Evolutionary conservation across 129 eudicot genomes (phyloP).

Genomic region (Solidago caesia): DNA sequence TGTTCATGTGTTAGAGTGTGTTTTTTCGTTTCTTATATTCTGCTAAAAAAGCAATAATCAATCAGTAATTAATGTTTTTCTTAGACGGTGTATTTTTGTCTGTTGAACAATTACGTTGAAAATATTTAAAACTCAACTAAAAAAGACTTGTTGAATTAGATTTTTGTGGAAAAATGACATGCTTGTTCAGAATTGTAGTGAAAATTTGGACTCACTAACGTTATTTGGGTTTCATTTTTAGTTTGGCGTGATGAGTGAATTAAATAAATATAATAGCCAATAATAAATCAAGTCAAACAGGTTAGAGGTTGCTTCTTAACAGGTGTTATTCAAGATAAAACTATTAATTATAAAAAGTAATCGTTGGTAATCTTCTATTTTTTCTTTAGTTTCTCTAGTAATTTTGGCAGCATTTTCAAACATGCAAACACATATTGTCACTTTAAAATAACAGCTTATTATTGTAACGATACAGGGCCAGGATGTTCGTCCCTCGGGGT

Average conservation of each 20-base stretch:
- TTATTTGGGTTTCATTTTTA: too few relatives aligned
- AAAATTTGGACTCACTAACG: background rate
- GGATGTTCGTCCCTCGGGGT: constrained; percentile 65
- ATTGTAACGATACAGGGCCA: constrained; percentile 39
- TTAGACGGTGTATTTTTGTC: background rate
- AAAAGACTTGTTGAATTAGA: background rate
- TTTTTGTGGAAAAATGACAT: background rate
- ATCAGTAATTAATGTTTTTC: background rate
- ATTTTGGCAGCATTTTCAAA: too few relatives aligned
- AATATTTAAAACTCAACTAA: background rate
- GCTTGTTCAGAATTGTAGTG: background rate
- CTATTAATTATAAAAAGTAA: too few relatives aligned
- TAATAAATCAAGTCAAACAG: too few relatives aligned
- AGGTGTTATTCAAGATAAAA: too few relatives aligned
- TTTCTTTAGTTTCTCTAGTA: too few relatives aligned
- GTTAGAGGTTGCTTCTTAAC: too few relatives aligned
- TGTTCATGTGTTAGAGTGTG: background rate
- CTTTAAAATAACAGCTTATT: background rate
- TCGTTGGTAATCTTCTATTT: too few relatives aligned
- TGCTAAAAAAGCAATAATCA: too few relatives aligned
- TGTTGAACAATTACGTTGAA: too few relatives aligned
- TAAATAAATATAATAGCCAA: too few relatives aligned
- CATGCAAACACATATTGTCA: background rate
- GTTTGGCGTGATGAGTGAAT: too few relatives aligned
- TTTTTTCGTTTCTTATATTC: background rate